Base-by-base conservation (phyloP, 257 asterid species). In the Plantago elongata region DNA sequence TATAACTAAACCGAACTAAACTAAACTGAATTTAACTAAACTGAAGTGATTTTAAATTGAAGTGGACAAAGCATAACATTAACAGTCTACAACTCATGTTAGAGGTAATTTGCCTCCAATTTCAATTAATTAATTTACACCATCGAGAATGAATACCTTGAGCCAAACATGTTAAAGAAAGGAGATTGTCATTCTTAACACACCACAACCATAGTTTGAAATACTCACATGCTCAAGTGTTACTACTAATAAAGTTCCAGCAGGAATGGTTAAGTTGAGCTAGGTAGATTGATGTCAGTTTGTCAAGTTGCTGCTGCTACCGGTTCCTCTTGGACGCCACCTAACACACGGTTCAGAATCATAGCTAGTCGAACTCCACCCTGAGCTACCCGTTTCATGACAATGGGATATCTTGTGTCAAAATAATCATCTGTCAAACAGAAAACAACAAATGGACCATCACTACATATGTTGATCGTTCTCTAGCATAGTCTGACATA, bases 351-450 rank as follows among this genome's bases (percentile, higher is more conserved):
- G 52, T 86, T 91, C 70, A 88, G 65, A 69, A 88, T 75, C 95
- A 83, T 89, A 65, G 95, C 95, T 64, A 91, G 68, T 43, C 98
- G 86, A 5, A 86, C 95, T 48, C 95, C 98, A 13, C 96, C 98
- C 57, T 91, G 98, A 59, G 96, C 98, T 71, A 91, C 72, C 64
- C 98, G 77, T 69, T 84, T 88, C 95, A 78, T 84, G 30, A 88
- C 98, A 50, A 84, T 61, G 18, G 98, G 83, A 60, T 84, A 40
- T 69, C 98, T 79, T 47, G 98, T 84, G 62, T 81, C 72, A 54
- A 91, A 91, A 69, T 91, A 88, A 58, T 81, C 74, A 65, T 88
- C 95, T 90, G 83, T 37, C 3, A 37, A 57, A 46, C 56, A 7
- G 54, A 38, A 59, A 5, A 14, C 12, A 1, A 9, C 42, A 14